Conservation (phyloP, 371 early-diverging fungal species). For the Mucor mucedo region DNA sequence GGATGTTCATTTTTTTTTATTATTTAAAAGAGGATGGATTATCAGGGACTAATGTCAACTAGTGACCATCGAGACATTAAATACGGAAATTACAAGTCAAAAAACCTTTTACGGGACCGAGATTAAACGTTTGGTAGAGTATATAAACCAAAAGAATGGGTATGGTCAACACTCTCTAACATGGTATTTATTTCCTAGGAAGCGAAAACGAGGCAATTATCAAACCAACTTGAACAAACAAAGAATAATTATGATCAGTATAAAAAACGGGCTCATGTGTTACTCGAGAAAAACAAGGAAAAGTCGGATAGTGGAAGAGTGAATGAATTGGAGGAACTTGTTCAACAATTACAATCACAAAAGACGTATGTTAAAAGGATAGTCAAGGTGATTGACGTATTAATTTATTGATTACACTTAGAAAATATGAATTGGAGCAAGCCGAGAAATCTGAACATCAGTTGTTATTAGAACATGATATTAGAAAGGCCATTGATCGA, state of each 20-base stretch:
- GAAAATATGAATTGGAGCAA: slow-evolving; percentile 29
- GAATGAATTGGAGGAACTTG: slow-evolving; percentile 44
- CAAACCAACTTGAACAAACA: slow-evolving; percentile 47
- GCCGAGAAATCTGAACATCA: slow-evolving; percentile 37
- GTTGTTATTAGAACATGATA: slow-evolving; percentile 49
- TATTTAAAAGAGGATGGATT: background rate
- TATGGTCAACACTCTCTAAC: too few species aligned
- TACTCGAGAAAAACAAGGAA: slow-evolving; percentile 54
- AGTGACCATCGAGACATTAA: slow-evolving; percentile 55
- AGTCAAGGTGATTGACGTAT: background rate
- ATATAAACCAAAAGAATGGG: background rate
- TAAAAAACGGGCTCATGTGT: slow-evolving; percentile 61
- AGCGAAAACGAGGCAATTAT: slow-evolving; percentile 53
- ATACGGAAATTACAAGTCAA: slow-evolving; percentile 43
- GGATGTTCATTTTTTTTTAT: too few species aligned
- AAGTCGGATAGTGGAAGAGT: slow-evolving; percentile 35
- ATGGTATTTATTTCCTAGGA: slow-evolving; percentile 26
- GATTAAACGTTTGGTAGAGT: slow-evolving; percentile 43
- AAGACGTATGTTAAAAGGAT: slow-evolving; percentile 24
- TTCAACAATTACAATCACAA: slow-evolving; percentile 36
- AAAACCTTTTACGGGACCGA: slow-evolving; percentile 52
- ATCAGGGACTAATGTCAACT: background rate
- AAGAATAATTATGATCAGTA: slow-evolving; percentile 64
- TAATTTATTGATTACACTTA: background rate
- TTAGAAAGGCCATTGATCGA: slow-evolving; percentile 48